Evolutionary conservation across 805 yeast genomes (phyloP), one percentile per base, ranked within the genome.

Genomic region (Hyphopichia homilentoma): DNA sequence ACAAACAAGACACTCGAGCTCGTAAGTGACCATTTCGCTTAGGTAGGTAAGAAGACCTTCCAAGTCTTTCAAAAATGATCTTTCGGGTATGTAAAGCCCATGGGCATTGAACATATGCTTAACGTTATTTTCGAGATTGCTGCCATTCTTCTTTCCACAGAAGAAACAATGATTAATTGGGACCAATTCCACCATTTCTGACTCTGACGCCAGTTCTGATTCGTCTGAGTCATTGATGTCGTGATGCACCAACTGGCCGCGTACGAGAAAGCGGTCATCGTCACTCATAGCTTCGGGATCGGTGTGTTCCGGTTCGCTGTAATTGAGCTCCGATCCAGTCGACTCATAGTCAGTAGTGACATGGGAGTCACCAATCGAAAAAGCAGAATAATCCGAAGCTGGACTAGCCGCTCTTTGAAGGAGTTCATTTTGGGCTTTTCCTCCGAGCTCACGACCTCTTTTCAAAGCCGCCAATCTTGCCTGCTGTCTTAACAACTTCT

Each of bases 91-190:
- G 34, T 68, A 69, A 17, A 69, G 53, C 1, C 75, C 75, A 44
- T 69, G 75, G n/a, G 41, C 43, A 24, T 47, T 54, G 44, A 52
- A 62, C 75, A 69, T 68, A 42, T 69, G 75, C 30, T 48, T 57
- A 21, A 66, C 43, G 38, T 81, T 81, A 21, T 63, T 68, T 44
- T 79, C 84, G 12, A 78, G 50, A 18, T 74, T 77, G 9, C 52
- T 60, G 39, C 76, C 72, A 32, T 73, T 65, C 18, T 59, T 46
- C 18, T 79, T 81, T 57, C 85, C 79, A 17, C 21, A 27, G 43
- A 64, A 79, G 27, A 78, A 68, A 45, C 85, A 79, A 25, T 65
- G 62, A 0, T 73, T 66, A 23, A 62, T 50, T 11, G 81, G 75
- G 13, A 75, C 66, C 8, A 70, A 70, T 11, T 41, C 30, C 5